Base-by-base conservation (phyloP, 164 flowering plant species). In the Platanus orientalis region DNA sequence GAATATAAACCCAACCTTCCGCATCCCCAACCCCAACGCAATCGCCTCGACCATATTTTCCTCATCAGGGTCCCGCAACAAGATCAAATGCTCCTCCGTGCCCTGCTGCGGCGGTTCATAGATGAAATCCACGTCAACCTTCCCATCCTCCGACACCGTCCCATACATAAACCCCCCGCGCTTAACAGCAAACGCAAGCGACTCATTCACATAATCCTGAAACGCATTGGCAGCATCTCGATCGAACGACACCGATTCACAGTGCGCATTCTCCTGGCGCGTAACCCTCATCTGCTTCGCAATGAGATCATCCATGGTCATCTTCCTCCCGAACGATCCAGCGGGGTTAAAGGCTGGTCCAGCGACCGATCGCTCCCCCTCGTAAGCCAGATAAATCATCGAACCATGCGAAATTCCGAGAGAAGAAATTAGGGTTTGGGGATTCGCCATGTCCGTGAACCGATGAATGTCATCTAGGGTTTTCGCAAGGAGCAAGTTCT, bases 101-200 rank as follows among this genome's bases (percentile, higher is more conserved):
- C 97, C 98, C 50, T 76, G 87, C 72, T 94, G 98, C 2, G 98
- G 98, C 6, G 92, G 94, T 82, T 94, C 98, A 60, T 94, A 90
- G 34, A 90, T 89, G 72, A 85, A 93, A 57, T 90, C 65, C 29
- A 93, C 97, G 76, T 76, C 83, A 4, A 93, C 96, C 44, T 75
- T 73, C n/a, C 92, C 89, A 1, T 63, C 96, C 7, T 67, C 74
- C 10, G 78, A 67, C 1, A 93, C 97, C 1, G 79, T 74, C 2
- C 98, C 98, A 54, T 90, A 93, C 94, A 93, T 84, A 64, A 93
- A 85, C n/a, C 97, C 98, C 0, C 91, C 97, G 0, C 97, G 70
- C 53, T 93, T 93, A 27, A 86, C 88, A 0, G 86, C 92, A 62
- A 93, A 93, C 0, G 91, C 98, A 1, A 93, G 79, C 16, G 85